These are phyloP conservation scores for Suillus variegatus DNA, from an alignment of 768 basidiomycete species.

Conservation along the genomic window DNA sequence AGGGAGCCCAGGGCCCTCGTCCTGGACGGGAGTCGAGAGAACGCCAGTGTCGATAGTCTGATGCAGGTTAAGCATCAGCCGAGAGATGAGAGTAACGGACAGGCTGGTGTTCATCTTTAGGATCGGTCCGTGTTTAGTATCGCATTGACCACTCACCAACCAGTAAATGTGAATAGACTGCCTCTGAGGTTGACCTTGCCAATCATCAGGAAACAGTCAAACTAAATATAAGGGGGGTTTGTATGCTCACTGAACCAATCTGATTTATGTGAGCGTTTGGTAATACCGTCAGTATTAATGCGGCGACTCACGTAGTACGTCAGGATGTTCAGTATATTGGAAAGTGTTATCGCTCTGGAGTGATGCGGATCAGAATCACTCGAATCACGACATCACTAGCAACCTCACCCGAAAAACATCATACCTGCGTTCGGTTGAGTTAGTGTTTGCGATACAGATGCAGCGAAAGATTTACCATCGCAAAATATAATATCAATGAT, in stretches of 20 bases:
- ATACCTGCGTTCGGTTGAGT: not conserved
- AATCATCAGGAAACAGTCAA: not conserved
- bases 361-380: not conserved
- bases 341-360: not conserved
- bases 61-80: not conserved
- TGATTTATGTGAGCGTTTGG: not conserved
- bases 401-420: not conserved
- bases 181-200: not conserved
- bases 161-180: not conserved
- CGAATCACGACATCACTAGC: not conserved
- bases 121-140: not conserved
- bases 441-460: not conserved
- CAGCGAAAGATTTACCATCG: not conserved
- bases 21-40: not conserved
- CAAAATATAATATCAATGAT: not conserved
- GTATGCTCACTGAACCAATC: not conserved
- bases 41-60: not conserved
- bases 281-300: not conserved
- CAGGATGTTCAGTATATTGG: not conserved
- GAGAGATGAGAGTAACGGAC: not conserved
- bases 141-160: not conserved
- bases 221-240: not conserved
- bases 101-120: constrained; percentile 12
- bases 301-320: not conserved
- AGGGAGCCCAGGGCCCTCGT: not conserved